Conservation (phyloP, 2,329 filamentous ascomycete species). For the Whalleya microplaca region DNA sequence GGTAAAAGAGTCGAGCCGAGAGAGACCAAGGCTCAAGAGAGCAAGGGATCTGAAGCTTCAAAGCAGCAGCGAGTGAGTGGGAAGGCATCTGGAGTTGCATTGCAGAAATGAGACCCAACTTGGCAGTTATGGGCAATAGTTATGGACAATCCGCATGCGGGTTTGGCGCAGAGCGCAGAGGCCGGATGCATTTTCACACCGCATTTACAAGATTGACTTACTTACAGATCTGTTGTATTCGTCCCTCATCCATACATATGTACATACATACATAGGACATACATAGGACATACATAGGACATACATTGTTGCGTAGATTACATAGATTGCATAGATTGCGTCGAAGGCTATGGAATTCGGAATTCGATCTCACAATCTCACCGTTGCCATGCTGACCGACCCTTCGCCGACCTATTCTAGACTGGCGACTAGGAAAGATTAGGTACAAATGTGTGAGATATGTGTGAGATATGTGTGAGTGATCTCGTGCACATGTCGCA, state of each 20-base stretch:
- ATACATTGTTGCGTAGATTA: too few relatives aligned
- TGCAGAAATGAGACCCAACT: not conserved
- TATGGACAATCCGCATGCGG: not conserved
- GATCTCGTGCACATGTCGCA: not conserved
- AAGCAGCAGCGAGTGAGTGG: not conserved
- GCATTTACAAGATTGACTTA: too few relatives aligned
- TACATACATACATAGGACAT: too few relatives aligned
- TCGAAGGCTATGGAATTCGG: not conserved
- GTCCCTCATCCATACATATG: not conserved
- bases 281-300: too few relatives aligned
- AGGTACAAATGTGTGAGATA: too few relatives aligned
- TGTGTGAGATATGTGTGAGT: not conserved
- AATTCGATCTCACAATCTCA: not conserved
- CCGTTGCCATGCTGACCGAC: not conserved
- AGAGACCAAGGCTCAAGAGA: not conserved
- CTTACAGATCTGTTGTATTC: too few relatives aligned
- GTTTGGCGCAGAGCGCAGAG: not conserved
- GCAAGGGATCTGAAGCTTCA: not conserved
- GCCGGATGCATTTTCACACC: not conserved
- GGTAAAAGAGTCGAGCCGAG: not conserved
- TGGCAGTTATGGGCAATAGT: not conserved
- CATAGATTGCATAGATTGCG: not conserved
- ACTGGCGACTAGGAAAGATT: too few relatives aligned
- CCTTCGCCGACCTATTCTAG: not conserved
- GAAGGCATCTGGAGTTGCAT: not conserved